These are phyloP conservation scores for Microglena sp. DNA, from an alignment of 139 green algal species.

Conservation along the genomic window DNA sequence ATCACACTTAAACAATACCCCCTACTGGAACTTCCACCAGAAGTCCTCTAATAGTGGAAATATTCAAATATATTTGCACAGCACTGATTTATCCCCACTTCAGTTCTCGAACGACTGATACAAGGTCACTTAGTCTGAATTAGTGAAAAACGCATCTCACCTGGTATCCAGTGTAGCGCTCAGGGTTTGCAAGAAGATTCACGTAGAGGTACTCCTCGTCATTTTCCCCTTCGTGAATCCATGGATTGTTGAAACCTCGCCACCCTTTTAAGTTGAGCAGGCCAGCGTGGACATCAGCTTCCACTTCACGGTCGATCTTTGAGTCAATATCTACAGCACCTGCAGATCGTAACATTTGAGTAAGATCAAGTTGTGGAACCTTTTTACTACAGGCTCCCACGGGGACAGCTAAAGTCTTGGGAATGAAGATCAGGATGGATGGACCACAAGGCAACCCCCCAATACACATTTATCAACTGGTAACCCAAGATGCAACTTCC, in stretches of 20 bases:
- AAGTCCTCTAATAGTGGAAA: no score
- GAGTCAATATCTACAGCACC: slow-evolving; percentile 21
- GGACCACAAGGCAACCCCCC: no score
- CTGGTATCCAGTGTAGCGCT: slow-evolving; percentile 91
- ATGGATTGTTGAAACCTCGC: slow-evolving; percentile 85
- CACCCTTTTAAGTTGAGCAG: slow-evolving; percentile 38
- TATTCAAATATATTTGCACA: no score
- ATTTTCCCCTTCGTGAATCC: slow-evolving; percentile 77
- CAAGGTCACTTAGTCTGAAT: no score
- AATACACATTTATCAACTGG: no score
- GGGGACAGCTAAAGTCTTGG: not conserved
- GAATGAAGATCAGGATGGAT: not conserved
- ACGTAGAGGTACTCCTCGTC: slow-evolving; percentile 85
- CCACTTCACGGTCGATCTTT: slow-evolving; percentile 16
- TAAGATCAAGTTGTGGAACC: not conserved
- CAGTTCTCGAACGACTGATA: no score
- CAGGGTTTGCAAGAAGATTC: slow-evolving; percentile 85
- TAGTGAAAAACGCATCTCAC: slow-evolving; percentile 24
- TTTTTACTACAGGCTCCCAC: not conserved
- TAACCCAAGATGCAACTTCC: not conserved
- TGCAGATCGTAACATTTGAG: not conserved
- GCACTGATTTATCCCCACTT: no score
- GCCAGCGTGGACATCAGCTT: not conserved
- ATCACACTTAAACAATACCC: no score
- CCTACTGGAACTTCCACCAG: no score